A percentile compares a stretch with the other conserved stretches of the same genome.
Conservation (phyloP, 1,284 basidiomycete genomes). For the Ustilago sp. region DNA sequence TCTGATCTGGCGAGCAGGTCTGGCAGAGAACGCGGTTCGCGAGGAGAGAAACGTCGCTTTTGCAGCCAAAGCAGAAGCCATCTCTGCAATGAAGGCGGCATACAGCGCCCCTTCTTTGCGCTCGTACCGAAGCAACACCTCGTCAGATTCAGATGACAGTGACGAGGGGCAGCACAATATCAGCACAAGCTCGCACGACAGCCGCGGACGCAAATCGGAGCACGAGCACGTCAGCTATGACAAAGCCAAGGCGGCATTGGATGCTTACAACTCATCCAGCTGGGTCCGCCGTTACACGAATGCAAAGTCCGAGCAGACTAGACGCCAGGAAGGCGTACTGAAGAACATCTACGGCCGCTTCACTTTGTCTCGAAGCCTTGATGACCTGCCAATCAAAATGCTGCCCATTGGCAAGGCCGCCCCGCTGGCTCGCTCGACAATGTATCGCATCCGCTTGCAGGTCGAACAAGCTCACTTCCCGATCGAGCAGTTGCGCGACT, state of each 20-base stretch:
- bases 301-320: slow-evolving; percentile 70
- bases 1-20: slow-evolving; percentile 81
- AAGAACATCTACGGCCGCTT: slow-evolving; percentile 65
- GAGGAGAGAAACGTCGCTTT: slow-evolving; percentile 85
- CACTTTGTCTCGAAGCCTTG: slow-evolving; percentile 30
- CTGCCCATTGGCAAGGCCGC: slow-evolving; percentile 73
- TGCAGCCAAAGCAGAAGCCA: slow-evolving; percentile 76
- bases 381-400: slow-evolving; percentile 72
- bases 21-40: slow-evolving; percentile 80
- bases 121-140: slow-evolving; percentile 10
- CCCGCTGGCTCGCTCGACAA: slow-evolving; percentile 80
- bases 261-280: slow-evolving; percentile 80
- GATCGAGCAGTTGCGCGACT: slow-evolving; percentile 75
- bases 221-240: slow-evolving; percentile 52
- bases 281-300: slow-evolving; percentile 74
- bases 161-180: slow-evolving; percentile 17
- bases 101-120: slow-evolving; percentile 69
- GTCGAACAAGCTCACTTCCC: slow-evolving; percentile 78
- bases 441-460: slow-evolving; percentile 76
- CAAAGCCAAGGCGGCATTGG: slow-evolving; percentile 81
- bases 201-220: slow-evolving; percentile 10
- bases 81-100: slow-evolving; percentile 56
- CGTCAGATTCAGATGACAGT: slow-evolving; percentile 5
- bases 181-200: slow-evolving; percentile 24
- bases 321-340: slow-evolving; percentile 71